Percentiles rank a stretch among this genome's conserved stretches.
These are phyloP conservation scores for Sonneratia alba DNA, from an alignment of 345 rosid species.

Conservation along the genomic window DNA sequence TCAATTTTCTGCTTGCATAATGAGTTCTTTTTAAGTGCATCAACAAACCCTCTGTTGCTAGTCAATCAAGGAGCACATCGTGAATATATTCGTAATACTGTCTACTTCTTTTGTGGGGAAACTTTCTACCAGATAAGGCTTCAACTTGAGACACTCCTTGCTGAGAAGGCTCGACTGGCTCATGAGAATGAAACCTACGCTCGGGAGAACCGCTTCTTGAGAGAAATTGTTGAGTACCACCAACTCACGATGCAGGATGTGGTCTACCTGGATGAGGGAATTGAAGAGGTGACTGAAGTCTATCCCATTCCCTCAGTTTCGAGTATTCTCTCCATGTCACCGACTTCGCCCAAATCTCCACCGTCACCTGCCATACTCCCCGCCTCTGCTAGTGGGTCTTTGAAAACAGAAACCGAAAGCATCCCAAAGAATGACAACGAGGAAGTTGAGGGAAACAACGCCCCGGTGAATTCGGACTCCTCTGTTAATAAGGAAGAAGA, in stretches of 20 bases:
- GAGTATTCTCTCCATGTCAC: constrained; percentile 39
- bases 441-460: constrained; percentile 14
- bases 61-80: neutral
- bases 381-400: constrained; percentile 14
- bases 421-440: constrained; percentile 12
- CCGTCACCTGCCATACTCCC: constrained; percentile 31
- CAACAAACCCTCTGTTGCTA: neutral
- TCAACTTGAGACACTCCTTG: constrained; percentile 85
- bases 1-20: neutral
- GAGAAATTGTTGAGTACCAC: constrained; percentile 94
- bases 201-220: constrained; percentile 79
- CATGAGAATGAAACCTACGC: constrained; percentile 76
- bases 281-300: constrained; percentile 67
- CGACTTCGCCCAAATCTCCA: constrained; percentile 50
- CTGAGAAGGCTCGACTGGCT: constrained; percentile 92
- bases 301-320: constrained; percentile 39
- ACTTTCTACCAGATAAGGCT: constrained; percentile 56
- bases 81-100: neutral
- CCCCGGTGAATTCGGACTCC: constrained; percentile 5
- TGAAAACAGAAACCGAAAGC: constrained; percentile 20
- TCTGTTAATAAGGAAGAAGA: constrained; percentile 13
- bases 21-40: neutral
- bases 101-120: neutral
- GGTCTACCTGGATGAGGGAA: constrained; percentile 77
- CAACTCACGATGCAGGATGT: constrained; percentile 96